Conservation (phyloP, 352 stramenopile genomes). For the Phytopythium chamaehyphon region DNA sequence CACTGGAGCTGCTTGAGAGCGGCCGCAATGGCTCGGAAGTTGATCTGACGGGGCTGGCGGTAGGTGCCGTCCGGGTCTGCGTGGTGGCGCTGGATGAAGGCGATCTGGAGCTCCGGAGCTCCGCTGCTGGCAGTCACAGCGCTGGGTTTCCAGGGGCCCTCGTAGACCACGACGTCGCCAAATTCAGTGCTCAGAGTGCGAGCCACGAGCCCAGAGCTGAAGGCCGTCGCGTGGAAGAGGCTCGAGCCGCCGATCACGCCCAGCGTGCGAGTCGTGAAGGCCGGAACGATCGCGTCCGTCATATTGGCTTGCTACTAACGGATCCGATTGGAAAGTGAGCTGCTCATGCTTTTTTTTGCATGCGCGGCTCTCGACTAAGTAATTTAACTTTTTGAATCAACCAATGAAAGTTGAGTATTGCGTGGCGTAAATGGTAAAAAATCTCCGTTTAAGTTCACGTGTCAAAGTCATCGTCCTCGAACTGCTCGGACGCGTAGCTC, state of each 20-base stretch:
- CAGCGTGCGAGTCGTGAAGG: slow-evolving; percentile 35
- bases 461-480: slow-evolving; percentile 57
- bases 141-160: slow-evolving; percentile 45
- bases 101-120: slow-evolving; percentile 36
- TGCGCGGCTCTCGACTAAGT: too few relatives aligned
- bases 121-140: slow-evolving; percentile 7
- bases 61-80: slow-evolving; percentile 66
- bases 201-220: slow-evolving; percentile 47
- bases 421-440: too few relatives aligned
- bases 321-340: too few relatives aligned
- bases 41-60: slow-evolving; percentile 82
- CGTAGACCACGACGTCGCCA: slow-evolving; percentile 55
- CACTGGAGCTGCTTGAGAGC: slow-evolving; percentile 58
- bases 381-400: too few relatives aligned
- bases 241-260: slow-evolving; percentile 84
- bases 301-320: too few relatives aligned
- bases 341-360: too few relatives aligned
- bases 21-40: slow-evolving; percentile 73
- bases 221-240: slow-evolving; percentile 76
- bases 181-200: slow-evolving; percentile 63
- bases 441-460: slow-evolving; percentile 2
- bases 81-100: slow-evolving; percentile 87
- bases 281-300: background rate
- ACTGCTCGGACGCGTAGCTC: slow-evolving; percentile 60
- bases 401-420: too few relatives aligned